These are phyloP conservation scores for Trichopus zeylanicus DNA, from an alignment of 116 monocot genomes.

Conservation along the genomic window DNA sequence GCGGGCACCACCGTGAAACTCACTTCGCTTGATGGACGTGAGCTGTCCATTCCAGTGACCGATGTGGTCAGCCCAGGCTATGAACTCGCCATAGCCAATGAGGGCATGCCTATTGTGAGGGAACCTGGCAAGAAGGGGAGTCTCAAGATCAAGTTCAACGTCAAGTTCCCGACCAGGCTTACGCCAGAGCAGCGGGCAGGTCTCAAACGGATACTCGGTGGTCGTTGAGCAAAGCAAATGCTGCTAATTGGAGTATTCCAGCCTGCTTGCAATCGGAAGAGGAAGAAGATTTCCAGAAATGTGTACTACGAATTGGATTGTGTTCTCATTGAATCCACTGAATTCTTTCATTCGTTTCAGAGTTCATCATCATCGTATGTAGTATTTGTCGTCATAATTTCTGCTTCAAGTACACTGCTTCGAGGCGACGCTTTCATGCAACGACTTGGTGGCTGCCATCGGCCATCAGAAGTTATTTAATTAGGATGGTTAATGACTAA, in stretches of 20 bases:
- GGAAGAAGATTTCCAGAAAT: background rate
- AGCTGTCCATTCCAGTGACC: conserved; percentile 33
- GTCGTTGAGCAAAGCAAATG: background rate
- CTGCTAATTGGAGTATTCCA: too few relatives aligned
- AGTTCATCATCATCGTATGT: too few relatives aligned
- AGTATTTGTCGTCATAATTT: too few relatives aligned
- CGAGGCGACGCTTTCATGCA: too few relatives aligned
- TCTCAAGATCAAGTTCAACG: conserved; percentile 50
- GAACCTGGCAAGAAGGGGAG: conserved; percentile 49
- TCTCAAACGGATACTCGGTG: conserved; percentile 23
- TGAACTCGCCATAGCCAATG: conserved; percentile 38
- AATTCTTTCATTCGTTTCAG: too few relatives aligned
- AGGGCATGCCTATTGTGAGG: conserved; percentile 59
- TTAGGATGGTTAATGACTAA: too few relatives aligned
- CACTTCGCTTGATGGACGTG: conserved; percentile 40
- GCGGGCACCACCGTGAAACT: conserved; percentile 36
- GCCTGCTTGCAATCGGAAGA: too few relatives aligned
- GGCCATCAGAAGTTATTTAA: too few relatives aligned
- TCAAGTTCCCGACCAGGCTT: conserved; percentile 44
- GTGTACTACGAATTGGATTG: too few relatives aligned
- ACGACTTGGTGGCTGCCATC: too few relatives aligned
- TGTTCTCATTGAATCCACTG: too few relatives aligned
- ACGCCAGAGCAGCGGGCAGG: conserved; percentile 36
- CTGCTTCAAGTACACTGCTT: too few relatives aligned
- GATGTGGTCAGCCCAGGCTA: conserved; percentile 54